Percentiles rank a stretch among this genome's conserved stretches.
Conservation (phyloP, 768 basidiomycete genomes). For the Tylopilus felleus region DNA sequence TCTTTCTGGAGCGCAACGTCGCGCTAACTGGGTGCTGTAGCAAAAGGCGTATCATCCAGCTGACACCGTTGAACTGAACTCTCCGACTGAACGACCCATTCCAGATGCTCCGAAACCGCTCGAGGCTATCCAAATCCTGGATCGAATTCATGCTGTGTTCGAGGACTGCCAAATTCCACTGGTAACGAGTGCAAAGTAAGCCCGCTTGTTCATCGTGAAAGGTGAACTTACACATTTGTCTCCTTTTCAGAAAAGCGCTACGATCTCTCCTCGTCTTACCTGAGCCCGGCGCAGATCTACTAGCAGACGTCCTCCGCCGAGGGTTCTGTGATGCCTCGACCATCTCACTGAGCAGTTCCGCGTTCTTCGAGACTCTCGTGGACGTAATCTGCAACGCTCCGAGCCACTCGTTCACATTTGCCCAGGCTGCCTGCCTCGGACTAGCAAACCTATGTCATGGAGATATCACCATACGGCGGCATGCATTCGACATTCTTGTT, state of each 20-base stretch:
- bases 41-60: conserved; percentile 74
- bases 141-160: conserved; percentile 68
- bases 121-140: conserved; percentile 50
- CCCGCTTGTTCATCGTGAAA: conserved; percentile 1
- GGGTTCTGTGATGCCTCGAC: conserved; percentile 61
- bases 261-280: conserved; percentile 61
- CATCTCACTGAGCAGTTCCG: conserved; percentile 49
- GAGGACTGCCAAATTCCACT: conserved; percentile 51
- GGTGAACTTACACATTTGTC: conserved; percentile 3
- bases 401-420: conserved; percentile 62
- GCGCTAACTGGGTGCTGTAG: conserved; percentile 37
- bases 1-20: not conserved
- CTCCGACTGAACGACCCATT: conserved; percentile 57
- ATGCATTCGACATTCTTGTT: conserved; percentile 76
- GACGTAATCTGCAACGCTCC: conserved; percentile 59
- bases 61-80: conserved; percentile 48
- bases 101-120: conserved; percentile 55
- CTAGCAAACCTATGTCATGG: conserved; percentile 84
- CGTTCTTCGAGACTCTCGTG: conserved; percentile 76
- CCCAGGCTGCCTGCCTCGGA: conserved; percentile 73
- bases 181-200: conserved; percentile 65
- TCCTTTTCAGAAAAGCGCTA: conserved; percentile 63
- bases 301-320: conserved; percentile 64
- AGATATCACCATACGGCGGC: conserved; percentile 57
- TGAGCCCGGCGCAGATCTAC: conserved; percentile 50